Evolutionary conservation across 1,284 basidiomycete species (phyloP).

Genomic region (Rugosomyces carneus): DNA sequence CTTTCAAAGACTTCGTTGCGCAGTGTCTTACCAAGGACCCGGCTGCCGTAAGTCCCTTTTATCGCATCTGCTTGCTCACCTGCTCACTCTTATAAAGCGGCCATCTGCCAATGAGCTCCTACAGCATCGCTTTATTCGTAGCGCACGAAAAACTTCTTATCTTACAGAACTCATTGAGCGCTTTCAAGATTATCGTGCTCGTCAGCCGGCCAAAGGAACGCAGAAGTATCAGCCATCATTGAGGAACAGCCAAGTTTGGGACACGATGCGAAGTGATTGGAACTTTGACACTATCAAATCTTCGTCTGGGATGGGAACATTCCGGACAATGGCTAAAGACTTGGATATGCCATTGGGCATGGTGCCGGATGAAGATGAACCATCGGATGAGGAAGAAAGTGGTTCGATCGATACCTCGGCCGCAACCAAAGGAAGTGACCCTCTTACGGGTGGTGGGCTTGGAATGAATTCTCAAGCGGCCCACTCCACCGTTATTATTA

Average conservation of each 20-base stretch:
- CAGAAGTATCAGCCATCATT: conserved; percentile 51
- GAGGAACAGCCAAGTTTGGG: conserved; percentile 56
- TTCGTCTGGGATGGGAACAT: conserved; percentile 67
- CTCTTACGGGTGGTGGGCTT: conserved; percentile 31
- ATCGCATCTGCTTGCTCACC: conserved; percentile 9
- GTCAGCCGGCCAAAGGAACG: conserved; percentile 49
- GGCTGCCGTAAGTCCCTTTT: conserved; percentile 45
- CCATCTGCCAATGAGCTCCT: conserved; percentile 89
- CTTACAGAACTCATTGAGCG: conserved; percentile 86
- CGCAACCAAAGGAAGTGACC: conserved; percentile 62
- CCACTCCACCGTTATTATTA: conserved; percentile 71
- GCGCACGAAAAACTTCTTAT: conserved; percentile 74
- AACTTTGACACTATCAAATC: conserved; percentile 89
- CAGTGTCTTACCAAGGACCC: conserved; percentile 94
- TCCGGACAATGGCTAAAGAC: conserved; percentile 62
- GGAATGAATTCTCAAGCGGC: conserved; percentile 49
- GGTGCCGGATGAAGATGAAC: conserved; percentile 42
- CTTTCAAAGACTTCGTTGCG: conserved; percentile 91
- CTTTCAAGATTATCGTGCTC: conserved; percentile 62
- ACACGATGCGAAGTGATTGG: conserved; percentile 87
- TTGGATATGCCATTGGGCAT: conserved; percentile 49
- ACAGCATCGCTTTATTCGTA: conserved; percentile 87
- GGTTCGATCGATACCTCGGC: conserved; percentile 51
- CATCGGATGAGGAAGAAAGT: conserved; percentile 38
- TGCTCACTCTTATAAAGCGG: conserved; percentile 45